Base-by-base conservation (phyloP, 768 basidiomycete species). In the Porpolomopsis calyptriformis region DNA sequence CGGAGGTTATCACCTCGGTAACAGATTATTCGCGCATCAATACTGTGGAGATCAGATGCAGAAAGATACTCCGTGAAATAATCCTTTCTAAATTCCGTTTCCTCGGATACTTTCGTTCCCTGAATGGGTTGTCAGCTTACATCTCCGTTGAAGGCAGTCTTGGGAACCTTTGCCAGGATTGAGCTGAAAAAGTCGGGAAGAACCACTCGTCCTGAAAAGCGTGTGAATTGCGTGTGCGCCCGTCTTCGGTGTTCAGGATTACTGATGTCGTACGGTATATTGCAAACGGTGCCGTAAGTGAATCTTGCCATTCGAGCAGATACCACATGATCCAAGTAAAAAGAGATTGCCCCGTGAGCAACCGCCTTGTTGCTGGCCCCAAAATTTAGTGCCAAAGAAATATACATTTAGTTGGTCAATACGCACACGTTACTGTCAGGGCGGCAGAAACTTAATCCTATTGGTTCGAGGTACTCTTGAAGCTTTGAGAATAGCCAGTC, bases 341-440 rank as follows among this genome's bases (percentile, higher is more conserved):
- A 55, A 10, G 52, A 55, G 22, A 53, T 36, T 14, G 49, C 53
- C 12, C 53, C 53, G 26, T 55, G 46, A 3, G 49, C 46, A 16
- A 53, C 52, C 14, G 54, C 52, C 42, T 55, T 55, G 40, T 40
- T 51, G 29, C 54, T 55, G 29, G 6, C 22, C 2, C 9, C 24
- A 3, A 19, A n/a, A n/a, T n/a, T n/a, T n/a, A n/a, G n/a, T n/a
- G n/a, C n/a, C n/a, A n/a, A n/a, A n/a, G n/a, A n/a, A n/a, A n/a
- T n/a, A n/a, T n/a, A n/a, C n/a, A n/a, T n/a, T n/a, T n/a, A n/a
- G n/a, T n/a, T n/a, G n/a, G n/a, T n/a, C n/a, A n/a, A n/a, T 10
- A 64, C 74, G 35, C 55, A 77, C 74, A 72, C 55, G 38, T 70
- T 67, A 24, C 58, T 61, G 48, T 76, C 73, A 0, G 73, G 73